These are phyloP conservation scores for Trichocomaceae sp. DNA, from an alignment of 2,329 filamentous ascomycete genomes.

Conservation along the genomic window DNA sequence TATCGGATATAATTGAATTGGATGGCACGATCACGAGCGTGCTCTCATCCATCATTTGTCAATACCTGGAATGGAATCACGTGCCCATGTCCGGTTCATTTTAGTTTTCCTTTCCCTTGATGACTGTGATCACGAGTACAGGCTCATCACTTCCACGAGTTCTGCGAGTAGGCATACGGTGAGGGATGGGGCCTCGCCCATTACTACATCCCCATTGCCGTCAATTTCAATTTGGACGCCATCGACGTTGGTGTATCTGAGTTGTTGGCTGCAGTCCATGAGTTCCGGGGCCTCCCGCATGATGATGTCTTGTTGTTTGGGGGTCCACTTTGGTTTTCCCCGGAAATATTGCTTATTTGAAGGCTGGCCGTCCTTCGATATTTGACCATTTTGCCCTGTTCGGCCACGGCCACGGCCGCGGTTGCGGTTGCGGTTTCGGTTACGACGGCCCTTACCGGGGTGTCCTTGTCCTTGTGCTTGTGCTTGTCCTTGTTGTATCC, in stretches of 20 bases:
- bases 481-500: background rate
- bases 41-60: background rate
- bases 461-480: background rate
- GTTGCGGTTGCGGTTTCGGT: slow-evolving; percentile 5
- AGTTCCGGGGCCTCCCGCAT: slow-evolving; percentile 5
- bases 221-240: slow-evolving; percentile 6
- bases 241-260: slow-evolving; percentile 3
- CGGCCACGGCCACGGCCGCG: background rate
- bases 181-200: slow-evolving; percentile 11
- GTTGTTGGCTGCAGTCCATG: slow-evolving; percentile 1
- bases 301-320: background rate
- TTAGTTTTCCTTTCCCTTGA: background rate
- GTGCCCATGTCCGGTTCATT: background rate
- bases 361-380: background rate
- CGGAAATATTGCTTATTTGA: background rate
- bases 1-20: no score
- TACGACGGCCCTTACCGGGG: background rate
- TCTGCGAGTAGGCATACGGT: background rate
- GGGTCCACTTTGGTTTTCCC: background rate
- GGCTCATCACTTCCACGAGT: slow-evolving; percentile 1
- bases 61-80: background rate
- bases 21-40: slow-evolving; percentile 7
- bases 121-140: slow-evolving; percentile 7
- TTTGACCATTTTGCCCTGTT: background rate
- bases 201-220: slow-evolving; percentile 7